phyloP scores from a whole-genome alignment of 495 filamentous ascomycete genomes.

The Penicillium odoratum region DNA sequence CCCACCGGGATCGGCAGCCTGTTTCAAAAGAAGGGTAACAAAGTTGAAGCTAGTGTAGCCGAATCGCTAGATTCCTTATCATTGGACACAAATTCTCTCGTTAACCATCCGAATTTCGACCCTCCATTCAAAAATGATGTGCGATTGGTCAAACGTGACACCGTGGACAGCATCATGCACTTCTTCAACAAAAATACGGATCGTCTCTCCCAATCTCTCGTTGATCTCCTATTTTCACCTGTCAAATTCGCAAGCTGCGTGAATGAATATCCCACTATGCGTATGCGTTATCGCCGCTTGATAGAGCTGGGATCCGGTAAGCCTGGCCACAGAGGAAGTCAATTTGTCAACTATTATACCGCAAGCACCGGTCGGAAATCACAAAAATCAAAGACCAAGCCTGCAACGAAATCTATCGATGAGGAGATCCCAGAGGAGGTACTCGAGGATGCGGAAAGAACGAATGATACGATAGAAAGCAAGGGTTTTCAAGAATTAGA shows the following conservation, averaged over 20 bases:
- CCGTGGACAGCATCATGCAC: slow-evolving; percentile 65
- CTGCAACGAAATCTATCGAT: neutral
- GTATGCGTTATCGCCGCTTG: slow-evolving; percentile 64
- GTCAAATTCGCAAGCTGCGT: slow-evolving; percentile 80
- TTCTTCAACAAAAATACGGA: slow-evolving; percentile 81
- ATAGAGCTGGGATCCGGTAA: slow-evolving; percentile 62
- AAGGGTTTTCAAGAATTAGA: neutral
- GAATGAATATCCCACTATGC: slow-evolving; percentile 71
- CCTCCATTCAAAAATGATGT: slow-evolving; percentile 75
- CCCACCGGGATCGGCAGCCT: slow-evolving; percentile 75
- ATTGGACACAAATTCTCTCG: neutral
- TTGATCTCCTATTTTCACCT: slow-evolving; percentile 73
- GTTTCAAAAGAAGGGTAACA: slow-evolving; percentile 56
- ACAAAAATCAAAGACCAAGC: neutral
- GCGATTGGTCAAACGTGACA: slow-evolving; percentile 60
- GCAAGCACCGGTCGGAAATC: slow-evolving; percentile 58
- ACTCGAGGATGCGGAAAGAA: neutral
- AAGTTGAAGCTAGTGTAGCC: slow-evolving; percentile 11
- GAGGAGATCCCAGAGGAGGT: neutral
- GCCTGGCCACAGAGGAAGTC: slow-evolving; percentile 48
- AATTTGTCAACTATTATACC: slow-evolving; percentile 92
- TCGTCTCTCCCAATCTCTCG: slow-evolving; percentile 66
- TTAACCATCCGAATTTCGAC: slow-evolving; percentile 60
- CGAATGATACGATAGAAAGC: neutral
- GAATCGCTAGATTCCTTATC: slow-evolving; percentile 23